These are phyloP conservation scores for Cordyceps fumosorosea DNA, from an alignment of 2,329 filamentous ascomycete species.

Conservation along the genomic window DNA sequence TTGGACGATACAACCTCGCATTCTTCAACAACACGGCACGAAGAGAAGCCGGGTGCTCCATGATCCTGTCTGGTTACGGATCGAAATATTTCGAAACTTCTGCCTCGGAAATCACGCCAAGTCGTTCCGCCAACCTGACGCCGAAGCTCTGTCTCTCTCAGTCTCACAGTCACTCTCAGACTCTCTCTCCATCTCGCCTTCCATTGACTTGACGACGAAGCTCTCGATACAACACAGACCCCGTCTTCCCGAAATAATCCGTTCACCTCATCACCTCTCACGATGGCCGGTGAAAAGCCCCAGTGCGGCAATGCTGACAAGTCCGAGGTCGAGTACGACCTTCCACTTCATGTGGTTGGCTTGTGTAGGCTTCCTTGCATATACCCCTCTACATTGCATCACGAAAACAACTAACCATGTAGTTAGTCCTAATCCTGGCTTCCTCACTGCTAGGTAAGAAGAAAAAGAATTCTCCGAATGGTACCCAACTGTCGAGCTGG, in stretches of 20 bases:
- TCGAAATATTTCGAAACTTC: background rate
- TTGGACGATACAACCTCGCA: background rate
- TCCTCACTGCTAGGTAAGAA: conserved; percentile 22
- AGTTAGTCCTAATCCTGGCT: conserved; percentile 22
- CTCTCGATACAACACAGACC: background rate
- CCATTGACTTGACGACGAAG: background rate
- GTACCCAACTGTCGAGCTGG: background rate
- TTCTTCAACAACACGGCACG: background rate
- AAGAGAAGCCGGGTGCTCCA: background rate
- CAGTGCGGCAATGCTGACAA: conserved; percentile 21
- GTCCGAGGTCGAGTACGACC: conserved; percentile 19
- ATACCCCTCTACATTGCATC: too few relatives aligned
- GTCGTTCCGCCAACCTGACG: background rate
- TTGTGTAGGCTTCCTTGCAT: conserved; percentile 21
- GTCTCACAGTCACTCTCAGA: too few relatives aligned
- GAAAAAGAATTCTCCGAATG: background rate
- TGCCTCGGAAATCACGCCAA: background rate
- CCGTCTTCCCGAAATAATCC: background rate
- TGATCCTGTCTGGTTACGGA: conserved; percentile 3
- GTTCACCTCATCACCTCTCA: background rate
- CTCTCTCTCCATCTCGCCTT: background rate
- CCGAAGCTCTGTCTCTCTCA: background rate
- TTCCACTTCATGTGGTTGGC: conserved; percentile 23
- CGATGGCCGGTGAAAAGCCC: conserved; percentile 19
- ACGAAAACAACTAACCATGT: background rate